Base-by-base conservation (phyloP, 2,329 filamentous ascomycete genomes). In the Beauveria asiatica region DNA sequence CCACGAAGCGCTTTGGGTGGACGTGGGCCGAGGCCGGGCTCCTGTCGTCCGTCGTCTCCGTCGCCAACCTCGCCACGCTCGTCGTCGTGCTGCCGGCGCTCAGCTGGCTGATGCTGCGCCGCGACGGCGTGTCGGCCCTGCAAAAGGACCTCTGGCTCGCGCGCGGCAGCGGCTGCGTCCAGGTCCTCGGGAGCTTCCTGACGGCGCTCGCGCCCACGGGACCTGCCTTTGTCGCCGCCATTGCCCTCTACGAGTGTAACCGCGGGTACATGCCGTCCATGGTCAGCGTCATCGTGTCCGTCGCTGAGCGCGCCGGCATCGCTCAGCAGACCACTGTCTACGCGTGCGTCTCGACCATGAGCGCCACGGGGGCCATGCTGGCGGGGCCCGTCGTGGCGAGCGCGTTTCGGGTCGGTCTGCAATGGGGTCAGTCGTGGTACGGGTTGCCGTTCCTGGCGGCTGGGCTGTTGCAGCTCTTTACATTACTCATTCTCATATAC, bases 111-210 rank as follows among this genome's bases (percentile, higher is more conserved):
- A 17, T 58, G 33, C 51, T 55, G 11, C 44, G 17, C 9, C n/a
- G n/a, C 11, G 17, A 25, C n/a, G 9, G 41, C 39, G 13, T 57
- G 3, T 46, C 60, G 11, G 17, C 50, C 19, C 30, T 62, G 21
- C 6, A 19, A 23, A 62, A 62, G 55, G 60, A 62, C 21, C 42
- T 62, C 6, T 59, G 55, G 60, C 55, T 62, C 39, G 49, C 60
- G 17, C 60, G 60, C 25, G 50, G 30, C 50, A 49, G 50, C 44
- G 39, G 44, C 19, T 42, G n/a, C 9, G 17, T 54, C n/a, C 55
- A 55, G 42, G 50, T 62, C 5, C 19, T 56, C 39, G 60, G 60
- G 23, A 62, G 60, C 19, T 39, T 62, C 30, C 53, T 56, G 33
- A 59, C 55, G 16, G 60, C 46, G 42, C 50, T 62, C 7, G 60